Conservation (phyloP, 2,329 filamentous ascomycete species). For the Aspergillus hiratsukae region DNA sequence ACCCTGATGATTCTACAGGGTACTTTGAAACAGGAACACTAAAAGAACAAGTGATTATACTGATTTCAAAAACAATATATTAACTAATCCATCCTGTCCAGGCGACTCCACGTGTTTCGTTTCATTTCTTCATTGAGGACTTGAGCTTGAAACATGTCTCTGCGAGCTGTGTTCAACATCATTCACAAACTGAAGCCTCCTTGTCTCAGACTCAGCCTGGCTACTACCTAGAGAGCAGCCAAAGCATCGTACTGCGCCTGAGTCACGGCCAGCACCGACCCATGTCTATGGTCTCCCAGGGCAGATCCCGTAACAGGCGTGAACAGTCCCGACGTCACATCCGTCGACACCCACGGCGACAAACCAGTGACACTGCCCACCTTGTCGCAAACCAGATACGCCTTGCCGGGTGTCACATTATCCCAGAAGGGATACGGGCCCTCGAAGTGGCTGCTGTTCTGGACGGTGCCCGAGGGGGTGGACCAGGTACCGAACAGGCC, state of each 20-base stretch:
- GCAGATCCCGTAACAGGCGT: neutral
- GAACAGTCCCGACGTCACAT: constrained; percentile 5
- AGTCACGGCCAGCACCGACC: constrained; percentile 8
- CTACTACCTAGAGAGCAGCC: constrained; percentile 32
- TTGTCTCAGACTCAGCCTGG: no score
- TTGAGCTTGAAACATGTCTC: no score
- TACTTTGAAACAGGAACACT: no score
- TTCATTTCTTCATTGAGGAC: no score
- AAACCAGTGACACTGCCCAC: constrained; percentile 9
- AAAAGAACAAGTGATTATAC: no score
- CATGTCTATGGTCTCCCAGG: constrained; percentile 10
- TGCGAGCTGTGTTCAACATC: no score
- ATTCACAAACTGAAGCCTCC: no score
- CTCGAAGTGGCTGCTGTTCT: constrained; percentile 8
- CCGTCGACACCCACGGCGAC: constrained; percentile 6
- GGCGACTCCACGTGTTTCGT: no score
- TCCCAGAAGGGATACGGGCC: constrained; percentile 14
- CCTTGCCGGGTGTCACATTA: constrained; percentile 6
- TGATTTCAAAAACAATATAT: no score
- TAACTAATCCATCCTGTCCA: no score
- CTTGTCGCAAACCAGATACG: constrained; percentile 7
- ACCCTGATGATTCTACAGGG: no score
- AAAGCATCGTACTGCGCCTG: constrained; percentile 12
- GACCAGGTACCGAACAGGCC: constrained; percentile 12
- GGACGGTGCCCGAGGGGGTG: neutral